Evolutionary conservation across 208 protist species (phyloP).

Genomic region (Willaertia magna): DNA sequence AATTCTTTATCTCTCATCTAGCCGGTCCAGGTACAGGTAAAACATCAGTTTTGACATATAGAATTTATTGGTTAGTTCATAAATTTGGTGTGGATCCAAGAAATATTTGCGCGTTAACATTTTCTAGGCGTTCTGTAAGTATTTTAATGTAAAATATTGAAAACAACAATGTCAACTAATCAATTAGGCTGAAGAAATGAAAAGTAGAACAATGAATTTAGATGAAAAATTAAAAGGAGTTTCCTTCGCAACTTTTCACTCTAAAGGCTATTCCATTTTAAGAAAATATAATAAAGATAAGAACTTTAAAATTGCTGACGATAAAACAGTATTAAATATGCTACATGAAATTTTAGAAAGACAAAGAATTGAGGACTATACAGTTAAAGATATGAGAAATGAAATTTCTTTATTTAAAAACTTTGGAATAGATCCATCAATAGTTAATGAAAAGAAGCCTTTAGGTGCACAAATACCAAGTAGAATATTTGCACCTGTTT

Average conservation of each 20-base stretch:
- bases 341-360: too few species aligned
- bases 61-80: background rate
- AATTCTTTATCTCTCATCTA: too few species aligned
- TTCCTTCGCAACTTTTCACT: background rate
- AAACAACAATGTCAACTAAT: too few species aligned
- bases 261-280: background rate
- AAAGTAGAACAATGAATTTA: background rate
- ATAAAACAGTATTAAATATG: background rate
- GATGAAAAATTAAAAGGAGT: background rate
- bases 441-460: background rate
- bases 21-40: background rate
- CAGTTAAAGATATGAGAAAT: background rate
- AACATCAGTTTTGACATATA: background rate
- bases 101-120: background rate
- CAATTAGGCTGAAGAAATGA: background rate
- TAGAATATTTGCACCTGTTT: background rate
- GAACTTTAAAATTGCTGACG: background rate
- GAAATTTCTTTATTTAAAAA: background rate
- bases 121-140: background rate
- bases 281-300: background rate
- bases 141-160: background rate
- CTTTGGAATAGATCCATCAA: background rate
- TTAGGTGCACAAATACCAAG: background rate
- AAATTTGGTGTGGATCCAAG: background rate
- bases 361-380: background rate